Conservation (phyloP, 83 land plant genomes). For the Larix sibirica region DNA sequence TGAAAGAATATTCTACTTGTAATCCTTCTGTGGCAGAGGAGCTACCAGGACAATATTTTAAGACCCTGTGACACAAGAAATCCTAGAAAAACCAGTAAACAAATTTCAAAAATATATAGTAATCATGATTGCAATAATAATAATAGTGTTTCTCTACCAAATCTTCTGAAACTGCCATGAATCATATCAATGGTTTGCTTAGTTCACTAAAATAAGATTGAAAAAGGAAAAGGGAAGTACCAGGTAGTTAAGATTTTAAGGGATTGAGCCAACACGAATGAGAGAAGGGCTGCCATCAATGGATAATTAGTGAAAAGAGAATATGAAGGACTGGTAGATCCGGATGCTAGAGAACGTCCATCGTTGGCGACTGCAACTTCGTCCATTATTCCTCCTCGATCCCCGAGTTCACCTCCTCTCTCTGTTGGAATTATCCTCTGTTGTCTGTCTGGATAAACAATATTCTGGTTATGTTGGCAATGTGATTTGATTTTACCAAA, state of each 20-base stretch:
- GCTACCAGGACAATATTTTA: neutral
- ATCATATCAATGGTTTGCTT: neutral
- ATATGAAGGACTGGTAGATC: neutral
- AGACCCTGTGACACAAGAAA: neutral
- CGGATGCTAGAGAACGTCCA: neutral
- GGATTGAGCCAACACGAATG: conserved; percentile 16
- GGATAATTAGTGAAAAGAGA: conserved; percentile 7
- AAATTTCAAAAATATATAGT: neutral
- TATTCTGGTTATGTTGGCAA: no score
- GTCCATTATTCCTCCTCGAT: neutral
- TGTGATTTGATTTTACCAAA: no score
- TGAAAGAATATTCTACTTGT: no score
- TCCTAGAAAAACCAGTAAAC: neutral
- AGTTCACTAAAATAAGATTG: neutral
- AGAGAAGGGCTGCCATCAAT: conserved; percentile 5
- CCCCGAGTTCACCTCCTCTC: no score
- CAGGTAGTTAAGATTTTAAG: conserved; percentile 16
- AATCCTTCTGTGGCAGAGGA: neutral
- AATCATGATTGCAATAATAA: neutral
- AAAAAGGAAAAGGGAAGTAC: conserved; percentile 12
- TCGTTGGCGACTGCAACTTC: conserved; percentile 5
- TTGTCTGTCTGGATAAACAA: no score
- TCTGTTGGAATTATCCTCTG: no score
- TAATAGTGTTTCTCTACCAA: neutral
- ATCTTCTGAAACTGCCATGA: neutral